Conservation (phyloP, 345 rosid species). For the Populus ilicifolia region DNA sequence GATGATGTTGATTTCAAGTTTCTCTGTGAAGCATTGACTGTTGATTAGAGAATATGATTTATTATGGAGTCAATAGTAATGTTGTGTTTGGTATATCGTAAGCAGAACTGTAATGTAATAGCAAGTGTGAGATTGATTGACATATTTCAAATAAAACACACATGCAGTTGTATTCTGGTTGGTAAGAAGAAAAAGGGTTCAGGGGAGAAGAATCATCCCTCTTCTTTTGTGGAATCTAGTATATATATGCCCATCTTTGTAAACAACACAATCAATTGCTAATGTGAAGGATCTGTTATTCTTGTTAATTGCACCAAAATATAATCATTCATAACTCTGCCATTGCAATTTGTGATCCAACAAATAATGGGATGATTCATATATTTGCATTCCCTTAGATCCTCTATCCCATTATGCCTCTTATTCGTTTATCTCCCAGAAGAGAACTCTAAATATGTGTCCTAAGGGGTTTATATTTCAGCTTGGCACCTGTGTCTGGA, state of each 20-base stretch:
- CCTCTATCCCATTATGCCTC: no score
- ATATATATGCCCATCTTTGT: neutral
- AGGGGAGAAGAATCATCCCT: neutral
- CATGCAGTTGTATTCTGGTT: neutral
- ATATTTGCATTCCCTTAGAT: no score
- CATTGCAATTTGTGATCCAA: no score
- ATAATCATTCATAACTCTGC: neutral
- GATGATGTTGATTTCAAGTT: neutral
- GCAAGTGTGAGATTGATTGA: neutral
- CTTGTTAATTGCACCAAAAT: neutral
- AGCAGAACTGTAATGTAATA: neutral
- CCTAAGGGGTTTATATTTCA: neutral
- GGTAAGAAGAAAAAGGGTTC: neutral
- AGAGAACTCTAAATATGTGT: neutral
- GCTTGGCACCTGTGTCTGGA: neutral
- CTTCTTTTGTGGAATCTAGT: neutral
- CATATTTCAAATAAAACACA: neutral
- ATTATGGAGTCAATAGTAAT: neutral
- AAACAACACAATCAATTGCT: neutral
- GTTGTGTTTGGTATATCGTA: neutral
- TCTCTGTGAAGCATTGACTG: neutral
- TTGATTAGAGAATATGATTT: neutral
- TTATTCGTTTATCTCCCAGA: neutral
- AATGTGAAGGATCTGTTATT: neutral
- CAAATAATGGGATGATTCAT: no score